phyloP scores from a whole-genome alignment of 305 asterid species.

The Striga hermonthica region DNA sequence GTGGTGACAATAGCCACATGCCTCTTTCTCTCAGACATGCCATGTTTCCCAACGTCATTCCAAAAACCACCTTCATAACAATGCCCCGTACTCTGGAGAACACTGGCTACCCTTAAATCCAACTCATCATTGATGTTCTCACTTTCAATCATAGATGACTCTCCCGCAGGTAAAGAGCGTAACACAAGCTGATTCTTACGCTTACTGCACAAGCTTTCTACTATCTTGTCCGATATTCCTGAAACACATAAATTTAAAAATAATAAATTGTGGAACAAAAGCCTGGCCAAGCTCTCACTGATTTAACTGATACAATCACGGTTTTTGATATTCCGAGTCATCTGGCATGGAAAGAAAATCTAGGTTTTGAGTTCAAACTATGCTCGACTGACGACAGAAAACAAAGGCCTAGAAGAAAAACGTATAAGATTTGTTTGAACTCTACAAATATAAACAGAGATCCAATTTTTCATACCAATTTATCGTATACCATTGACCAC shows the following conservation, averaged over 20 bases:
- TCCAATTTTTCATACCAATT: background rate
- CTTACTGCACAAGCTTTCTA: conserved; percentile 87
- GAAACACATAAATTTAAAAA: conserved; percentile 25
- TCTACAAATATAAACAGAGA: too few relatives aligned
- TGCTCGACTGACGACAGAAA: too few relatives aligned
- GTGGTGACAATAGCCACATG: conserved; percentile 97
- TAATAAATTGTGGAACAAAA: too few relatives aligned
- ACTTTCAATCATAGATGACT: conserved; percentile 60
- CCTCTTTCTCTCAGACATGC: conserved; percentile 58
- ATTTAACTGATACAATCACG: too few relatives aligned
- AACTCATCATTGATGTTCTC: conserved; percentile 69
- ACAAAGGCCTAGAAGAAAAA: too few relatives aligned
- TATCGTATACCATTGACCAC: background rate
- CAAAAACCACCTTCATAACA: conserved; percentile 85
- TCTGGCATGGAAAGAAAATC: too few relatives aligned
- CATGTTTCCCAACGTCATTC: conserved; percentile 56
- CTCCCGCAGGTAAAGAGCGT: conserved; percentile 67
- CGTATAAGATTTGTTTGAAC: too few relatives aligned
- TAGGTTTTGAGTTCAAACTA: too few relatives aligned
- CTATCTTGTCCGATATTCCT: conserved; percentile 92
- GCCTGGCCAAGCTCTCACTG: too few relatives aligned
- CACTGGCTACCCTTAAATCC: conserved; percentile 90
- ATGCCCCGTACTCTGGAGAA: conserved; percentile 92
- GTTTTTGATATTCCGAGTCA: too few relatives aligned
- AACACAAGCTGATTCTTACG: conserved; percentile 64